Evolutionary conservation across 2,329 filamentous ascomycete genomes (phyloP).

Genomic region (Pseudogymnoascus sp.): DNA sequence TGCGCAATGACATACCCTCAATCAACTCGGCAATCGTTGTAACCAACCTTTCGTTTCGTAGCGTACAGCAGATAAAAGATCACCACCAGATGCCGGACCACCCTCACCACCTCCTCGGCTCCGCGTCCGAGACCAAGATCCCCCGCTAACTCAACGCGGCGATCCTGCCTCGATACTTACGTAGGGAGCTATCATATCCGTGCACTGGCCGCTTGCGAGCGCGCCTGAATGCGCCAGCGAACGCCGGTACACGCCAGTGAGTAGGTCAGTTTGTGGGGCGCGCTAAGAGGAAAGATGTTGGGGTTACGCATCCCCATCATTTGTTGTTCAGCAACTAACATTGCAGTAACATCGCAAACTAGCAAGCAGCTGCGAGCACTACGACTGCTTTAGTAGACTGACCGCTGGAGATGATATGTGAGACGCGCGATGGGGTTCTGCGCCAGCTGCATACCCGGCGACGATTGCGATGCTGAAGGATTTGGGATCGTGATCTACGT

Average conservation of each 20-base stretch:
- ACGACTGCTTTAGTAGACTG: neutral
- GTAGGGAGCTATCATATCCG: neutral
- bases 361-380: neutral
- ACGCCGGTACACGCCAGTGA: neutral
- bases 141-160: neutral
- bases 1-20: neutral
- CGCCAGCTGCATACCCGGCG: neutral
- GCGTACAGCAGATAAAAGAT: neutral
- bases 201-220: neutral
- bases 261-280: neutral
- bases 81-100: neutral
- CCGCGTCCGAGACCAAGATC: neutral
- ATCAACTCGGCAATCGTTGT: neutral
- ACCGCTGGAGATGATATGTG: neutral
- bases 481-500: neutral
- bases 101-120: neutral
- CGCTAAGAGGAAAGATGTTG: neutral
- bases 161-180: neutral
- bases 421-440: neutral
- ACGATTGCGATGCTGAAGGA: neutral
- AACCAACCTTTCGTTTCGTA: neutral
- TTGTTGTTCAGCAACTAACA: neutral
- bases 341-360: neutral
- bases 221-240: neutral
- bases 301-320: neutral